Base-by-base conservation (phyloP, 129 eudicot genomes). In the Rutidosis leptorrhynchoides region DNA sequence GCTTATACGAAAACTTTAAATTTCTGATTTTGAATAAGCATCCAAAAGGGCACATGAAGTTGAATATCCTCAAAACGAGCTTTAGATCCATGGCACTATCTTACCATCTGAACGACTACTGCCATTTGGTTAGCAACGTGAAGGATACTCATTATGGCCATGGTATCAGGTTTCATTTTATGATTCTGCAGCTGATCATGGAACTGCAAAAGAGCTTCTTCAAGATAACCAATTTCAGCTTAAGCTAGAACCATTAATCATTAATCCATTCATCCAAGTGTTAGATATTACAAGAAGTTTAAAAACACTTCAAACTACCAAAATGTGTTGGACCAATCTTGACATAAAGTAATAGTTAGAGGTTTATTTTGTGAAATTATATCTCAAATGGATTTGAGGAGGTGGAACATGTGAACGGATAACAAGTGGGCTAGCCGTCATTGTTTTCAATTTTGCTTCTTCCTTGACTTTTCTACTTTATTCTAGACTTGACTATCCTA, bases 41-140 rank as follows among this genome's bases (percentile, higher is more conserved):
- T 91, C 96, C 78, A 91, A 27, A 40, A 91, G 82, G 22, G 95
- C 83, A 54, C 97, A 6, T 56, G 70, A 19, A 87, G 68, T 69
- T 77, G 81, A n/a, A 80, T 67, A 78, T 91, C 94, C 3, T 79
- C 65, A 22, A 83, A 83, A 79, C 88, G 79, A 51, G 88, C 76
- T 35, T 90, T 76, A 22, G 81, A 91, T 4, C 88, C 97, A 76
- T 91, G 96, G 45, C 97, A 87, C 75, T 91, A 96, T 46, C 56
- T 83, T 65, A 91, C 78, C 77, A 85, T 62, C 35, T 83, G 77
- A 48, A 81, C 49, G 6, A n/a, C n/a, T n/a, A 96, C 87, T 11
- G 83, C 86, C 70, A 68, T 73, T 80, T 76, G 85, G 75, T 80
- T 77, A 71, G 88, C 85, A 37, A 78, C 81, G 2, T 88, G 90